Base-by-base conservation (phyloP, 2,329 filamentous ascomycete species). In the Fusarium xyrophilum region DNA sequence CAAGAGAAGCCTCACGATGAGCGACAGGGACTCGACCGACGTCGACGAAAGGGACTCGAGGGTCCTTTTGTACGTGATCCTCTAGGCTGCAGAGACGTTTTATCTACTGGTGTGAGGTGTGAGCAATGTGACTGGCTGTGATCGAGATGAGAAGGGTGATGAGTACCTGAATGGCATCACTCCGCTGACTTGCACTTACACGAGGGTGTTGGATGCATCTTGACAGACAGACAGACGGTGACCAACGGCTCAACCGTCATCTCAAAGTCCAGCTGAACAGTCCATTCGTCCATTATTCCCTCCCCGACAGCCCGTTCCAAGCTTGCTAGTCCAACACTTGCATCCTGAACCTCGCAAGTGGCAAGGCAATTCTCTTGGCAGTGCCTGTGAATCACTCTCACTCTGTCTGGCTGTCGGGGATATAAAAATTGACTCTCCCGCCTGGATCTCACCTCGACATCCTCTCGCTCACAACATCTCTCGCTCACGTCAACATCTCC, bases 1-100 rank as follows among this genome's bases (percentile, higher is more conserved):
- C 67, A 73, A 65, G 65, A 56, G 50, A 56, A 68, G 52, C 57
- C 56, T 63, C 51, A 27, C 62, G 58, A 63, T 54, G 33, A n/a
- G 17, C n/a, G 11, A 47, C 55, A 42, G 38, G 28, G 42, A 50
- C 27, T 7, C 12, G 13, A 44, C 17, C 17, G 12, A 44, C 19
- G 21, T 19, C 21, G 9, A 19, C 19, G 50, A 56, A 50, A 43
- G 21, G 40, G 32, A 27, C 25, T 21, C 15, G 21, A 13, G 21
- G 15, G 15, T 38, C 44, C 30, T 21, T 61, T 43, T 59, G 19
- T 17, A 0, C 12, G n/a, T 10, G 27, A 51, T 13, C 25, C n/a
- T 59, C 46, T 33, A 23, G n/a, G 6, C 8, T n/a, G 11, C 19
- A 28, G 17, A 39, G 19, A 23, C 21, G 10, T 13, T 32, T 25